Evolutionary conservation across 2,329 filamentous ascomycete genomes (phyloP), one percentile per base, ranked within the genome.

Genomic region (Colletotrichum horii): DNA sequence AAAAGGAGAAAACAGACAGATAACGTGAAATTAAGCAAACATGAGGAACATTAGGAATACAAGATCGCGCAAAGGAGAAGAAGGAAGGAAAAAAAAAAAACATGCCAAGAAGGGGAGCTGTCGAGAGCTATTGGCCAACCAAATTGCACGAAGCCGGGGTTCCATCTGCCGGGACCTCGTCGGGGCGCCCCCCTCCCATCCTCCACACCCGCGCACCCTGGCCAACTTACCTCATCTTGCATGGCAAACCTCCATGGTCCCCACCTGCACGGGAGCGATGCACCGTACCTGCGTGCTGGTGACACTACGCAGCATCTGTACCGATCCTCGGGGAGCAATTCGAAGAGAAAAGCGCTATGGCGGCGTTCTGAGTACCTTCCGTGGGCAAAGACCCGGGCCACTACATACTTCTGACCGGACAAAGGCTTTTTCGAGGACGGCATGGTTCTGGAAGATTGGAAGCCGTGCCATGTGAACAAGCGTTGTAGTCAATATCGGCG

Each of bases 201-300:
- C 64, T 65, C 70, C 64, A 74, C 30, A 76, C 56, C 62, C 62
- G 38, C 38, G 36, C 30, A 26, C 68, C 66, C 66, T 65, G 68
- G 48, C 24, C 22, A 9, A 43, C 65, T 65, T 62, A 62, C 43
- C 70, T 68, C 64, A 73, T 73, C 74, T 69, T 74, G 65, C 74
- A 76, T 73, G 22, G 55, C 67, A 62, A 32, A 14, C 19, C 28
- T 70, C 26, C 52, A 38, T 52, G 12, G 48, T 30, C 26, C 55
- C 67, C 56, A 28, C 62, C 26, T 48, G 62, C 38, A 66, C 28
- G 16, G 12, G 24, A 28, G 6, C 19, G 56, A 70, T 62, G 56
- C 56, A 62, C n/a, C 30, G 52, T 68, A 32, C 34, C 30, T 68
- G 30, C 15, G 36, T 38, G 32, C 12, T 30, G 36, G 32, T 36